Evolutionary conservation across 495 filamentous ascomycete genomes (phyloP).

Genomic region (Aspergillus sparsus): DNA sequence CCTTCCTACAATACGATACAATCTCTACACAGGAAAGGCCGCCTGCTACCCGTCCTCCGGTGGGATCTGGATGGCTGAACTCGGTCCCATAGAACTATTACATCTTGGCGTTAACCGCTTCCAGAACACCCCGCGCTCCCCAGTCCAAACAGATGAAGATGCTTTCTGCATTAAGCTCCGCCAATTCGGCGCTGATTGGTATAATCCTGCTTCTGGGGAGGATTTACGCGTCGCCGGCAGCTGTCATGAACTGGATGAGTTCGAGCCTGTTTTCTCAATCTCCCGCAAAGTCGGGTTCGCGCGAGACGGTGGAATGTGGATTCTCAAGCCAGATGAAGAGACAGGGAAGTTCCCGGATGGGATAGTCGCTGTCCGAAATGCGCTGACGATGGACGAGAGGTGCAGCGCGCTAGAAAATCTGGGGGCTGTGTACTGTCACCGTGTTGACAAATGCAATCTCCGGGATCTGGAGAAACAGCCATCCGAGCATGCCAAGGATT

Average conservation of each 20-base stretch:
- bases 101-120: conserved; percentile 10
- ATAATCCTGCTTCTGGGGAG: not conserved
- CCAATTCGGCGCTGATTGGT: conserved; percentile 12
- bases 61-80: conserved; percentile 9
- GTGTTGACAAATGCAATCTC: conserved; percentile 1
- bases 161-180: conserved; percentile 9
- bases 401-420: conserved; percentile 3
- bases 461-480: conserved; percentile 7
- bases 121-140: conserved; percentile 5
- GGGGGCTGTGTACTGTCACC: conserved; percentile 4
- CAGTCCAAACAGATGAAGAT: conserved; percentile 10
- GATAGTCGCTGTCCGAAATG: conserved; percentile 8
- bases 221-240: not conserved
- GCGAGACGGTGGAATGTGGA: conserved; percentile 4
- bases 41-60: conserved; percentile 17
- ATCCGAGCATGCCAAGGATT: not conserved
- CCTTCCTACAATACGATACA: conserved; percentile 14
- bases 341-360: not conserved
- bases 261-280: conserved; percentile 2
- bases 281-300: conserved; percentile 7
- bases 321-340: not conserved
- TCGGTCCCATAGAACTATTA: conserved; percentile 3
- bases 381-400: conserved; percentile 14
- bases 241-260: conserved; percentile 5
- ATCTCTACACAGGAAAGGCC: not conserved